A percentile compares a stretch with the other conserved stretches of the same genome.
These are phyloP conservation scores for Didymella sp. DNA, from an alignment of 2,329 filamentous ascomycete genomes.

Conservation along the genomic window DNA sequence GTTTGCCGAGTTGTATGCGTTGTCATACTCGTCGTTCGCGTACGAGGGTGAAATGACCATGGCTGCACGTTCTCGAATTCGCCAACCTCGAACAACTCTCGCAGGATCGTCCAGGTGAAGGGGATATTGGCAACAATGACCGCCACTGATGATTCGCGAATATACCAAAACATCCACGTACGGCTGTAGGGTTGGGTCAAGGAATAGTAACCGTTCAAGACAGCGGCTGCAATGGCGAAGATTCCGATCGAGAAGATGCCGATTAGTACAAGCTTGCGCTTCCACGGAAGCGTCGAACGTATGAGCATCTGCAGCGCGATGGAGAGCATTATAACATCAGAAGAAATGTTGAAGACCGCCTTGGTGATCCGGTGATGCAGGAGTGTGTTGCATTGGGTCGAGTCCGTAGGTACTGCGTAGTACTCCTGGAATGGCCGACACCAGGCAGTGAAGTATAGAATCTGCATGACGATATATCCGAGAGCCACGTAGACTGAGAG, in stretches of 20 bases:
- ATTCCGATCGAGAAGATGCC: slow-evolving; percentile 64
- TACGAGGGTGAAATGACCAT: slow-evolving; percentile 38
- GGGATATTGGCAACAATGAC: slow-evolving; percentile 60
- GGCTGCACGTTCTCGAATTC: slow-evolving; percentile 39
- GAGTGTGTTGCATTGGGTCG: slow-evolving; percentile 45
- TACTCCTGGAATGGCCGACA: slow-evolving; percentile 62
- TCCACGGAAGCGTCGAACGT: slow-evolving; percentile 50
- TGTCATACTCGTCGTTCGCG: slow-evolving; percentile 35
- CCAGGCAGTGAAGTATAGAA: slow-evolving; percentile 61
- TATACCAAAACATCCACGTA: slow-evolving; percentile 45
- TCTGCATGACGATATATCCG: slow-evolving; percentile 58
- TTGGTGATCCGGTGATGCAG: slow-evolving; percentile 50
- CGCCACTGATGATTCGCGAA: slow-evolving; percentile 40
- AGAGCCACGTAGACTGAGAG: slow-evolving; percentile 56
- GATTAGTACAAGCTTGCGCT: slow-evolving; percentile 62
- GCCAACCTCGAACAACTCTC: slow-evolving; percentile 55
- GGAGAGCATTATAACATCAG: slow-evolving; percentile 55
- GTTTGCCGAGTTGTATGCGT: slow-evolving; percentile 23
- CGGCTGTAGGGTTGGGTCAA: slow-evolving; percentile 35
- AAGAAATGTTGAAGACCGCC: slow-evolving; percentile 54
- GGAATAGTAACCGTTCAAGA: slow-evolving; percentile 57
- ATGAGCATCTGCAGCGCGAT: slow-evolving; percentile 57
- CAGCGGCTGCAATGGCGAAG: slow-evolving; percentile 58
- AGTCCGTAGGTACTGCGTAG: slow-evolving; percentile 57
- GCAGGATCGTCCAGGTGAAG: slow-evolving; percentile 59